Base-by-base conservation (phyloP, 1,139 yeast genomes). In the Hemisphaericaspora subhashii region DNA sequence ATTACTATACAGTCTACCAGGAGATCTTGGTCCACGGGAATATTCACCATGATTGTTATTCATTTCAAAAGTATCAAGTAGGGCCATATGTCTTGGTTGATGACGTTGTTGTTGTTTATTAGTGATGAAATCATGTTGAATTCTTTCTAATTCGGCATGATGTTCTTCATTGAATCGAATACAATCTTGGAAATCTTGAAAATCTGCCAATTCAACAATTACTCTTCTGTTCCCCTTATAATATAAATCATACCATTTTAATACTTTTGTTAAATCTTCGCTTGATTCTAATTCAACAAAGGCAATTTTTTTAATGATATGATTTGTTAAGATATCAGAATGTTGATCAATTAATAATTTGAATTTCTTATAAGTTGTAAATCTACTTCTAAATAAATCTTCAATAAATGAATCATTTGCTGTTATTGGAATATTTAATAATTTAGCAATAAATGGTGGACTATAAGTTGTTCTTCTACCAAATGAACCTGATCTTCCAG, bases 391-490 rank as follows among this genome's bases (percentile, higher is more conserved):
- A 51, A 72, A 72, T 30, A 72, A 58, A 52, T 72, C 77, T 33
- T 64, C 67, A 13, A 72, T 54, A 44, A 72, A 72, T 14, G 51
- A 51, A 31, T 69, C 70, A 45, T 63, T 53, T 28, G 66, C 62
- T 1, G 68, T 58, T 3, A 69, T 52, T 2, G 83, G 83, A 34
- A 79, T 57, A 43, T 76, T 74, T 13, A 73, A 54, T 33, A 81
- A 58, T 51, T 80, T 81, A 30, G 77, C 71, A 34, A 80, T 80
- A 54, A 68, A 80, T 3, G 86, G 86, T 1, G 83, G 82, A 0
- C 75, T 74, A 27, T 49, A 45, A 40, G 65, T 68, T 20, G 37
- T 45, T 8, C 42, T 43, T 1, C 36, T 29, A 6, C 44, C 42
- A n/a, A 34, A 31, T 21, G 32, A 40, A 8, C 45, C 38, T 10